Conservation (phyloP, 1,284 basidiomycete species). For the Boletellus sp. region DNA sequence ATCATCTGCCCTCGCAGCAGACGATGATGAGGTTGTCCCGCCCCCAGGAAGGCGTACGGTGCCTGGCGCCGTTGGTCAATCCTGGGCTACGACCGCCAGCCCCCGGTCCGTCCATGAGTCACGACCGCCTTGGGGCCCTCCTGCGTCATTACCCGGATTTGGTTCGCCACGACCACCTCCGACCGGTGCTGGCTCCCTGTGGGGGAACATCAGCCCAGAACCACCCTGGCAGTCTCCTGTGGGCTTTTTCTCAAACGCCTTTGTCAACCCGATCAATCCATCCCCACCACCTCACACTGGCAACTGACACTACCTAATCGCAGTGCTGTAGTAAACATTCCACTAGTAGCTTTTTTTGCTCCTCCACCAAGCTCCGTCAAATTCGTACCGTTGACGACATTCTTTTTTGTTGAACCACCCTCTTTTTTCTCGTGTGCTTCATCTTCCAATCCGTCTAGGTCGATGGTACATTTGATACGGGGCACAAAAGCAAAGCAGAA, state of each 20-base stretch:
- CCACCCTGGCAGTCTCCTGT: conserved; percentile 47
- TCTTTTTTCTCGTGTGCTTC: conserved; percentile 22
- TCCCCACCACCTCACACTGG: conserved; percentile 54
- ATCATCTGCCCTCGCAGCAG: conserved; percentile 69
- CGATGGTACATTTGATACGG: conserved; percentile 14
- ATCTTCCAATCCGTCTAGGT: conserved; percentile 26
- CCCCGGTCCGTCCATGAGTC: conserved; percentile 36
- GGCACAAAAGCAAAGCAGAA: conserved; percentile 24
- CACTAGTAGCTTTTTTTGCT: conserved; percentile 11
- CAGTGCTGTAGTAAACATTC: conserved; percentile 16
- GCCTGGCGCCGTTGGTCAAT: conserved; percentile 43
- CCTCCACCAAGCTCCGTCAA: background rate
- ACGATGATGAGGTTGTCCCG: conserved; percentile 74
- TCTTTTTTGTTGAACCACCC: conserved; percentile 5
- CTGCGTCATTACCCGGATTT: conserved; percentile 36
- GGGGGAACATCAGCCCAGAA: conserved; percentile 33
- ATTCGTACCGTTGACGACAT: conserved; percentile 7
- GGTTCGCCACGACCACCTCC: conserved; percentile 37
- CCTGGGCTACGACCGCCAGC: conserved; percentile 42
- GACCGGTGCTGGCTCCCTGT: conserved; percentile 36
- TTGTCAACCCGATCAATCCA: conserved; percentile 44
- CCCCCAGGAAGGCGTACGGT: conserved; percentile 42
- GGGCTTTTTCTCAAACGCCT: conserved; percentile 45
- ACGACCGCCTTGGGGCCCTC: conserved; percentile 46
- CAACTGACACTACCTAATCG: conserved; percentile 35